A percentile compares a stretch with the other conserved stretches of the same genome.
phyloP scores from a whole-genome alignment of 1,139 yeast species.

The Debaryomycetaceae sp. region DNA sequence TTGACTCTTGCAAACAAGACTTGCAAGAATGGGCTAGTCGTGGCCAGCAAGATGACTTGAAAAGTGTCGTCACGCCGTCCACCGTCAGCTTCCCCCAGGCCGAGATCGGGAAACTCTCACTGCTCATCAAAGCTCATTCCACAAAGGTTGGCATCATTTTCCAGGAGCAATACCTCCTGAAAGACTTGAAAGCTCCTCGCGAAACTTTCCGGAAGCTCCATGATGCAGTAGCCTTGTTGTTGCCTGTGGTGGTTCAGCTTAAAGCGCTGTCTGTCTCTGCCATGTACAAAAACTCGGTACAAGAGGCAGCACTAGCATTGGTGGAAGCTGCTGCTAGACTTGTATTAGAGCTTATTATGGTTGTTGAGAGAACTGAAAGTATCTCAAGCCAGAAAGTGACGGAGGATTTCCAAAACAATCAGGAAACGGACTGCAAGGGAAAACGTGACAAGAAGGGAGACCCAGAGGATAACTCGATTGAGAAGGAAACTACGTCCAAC shows the following conservation, averaged over 20 bases:
- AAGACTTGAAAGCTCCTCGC: slow-evolving; percentile 37
- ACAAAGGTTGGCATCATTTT: slow-evolving; percentile 73
- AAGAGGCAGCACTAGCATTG: slow-evolving; percentile 17
- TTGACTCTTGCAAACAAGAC: slow-evolving; percentile 26
- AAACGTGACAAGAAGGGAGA: slow-evolving; percentile 1
- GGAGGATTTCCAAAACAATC: slow-evolving; percentile 10
- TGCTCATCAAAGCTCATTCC: slow-evolving; percentile 62
- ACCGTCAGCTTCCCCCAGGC: slow-evolving; percentile 33
- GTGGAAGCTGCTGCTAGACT: slow-evolving; percentile 8
- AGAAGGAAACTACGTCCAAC: slow-evolving; percentile 2
- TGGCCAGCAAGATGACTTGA: slow-evolving; percentile 3
- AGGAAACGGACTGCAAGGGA: slow-evolving; percentile 8
- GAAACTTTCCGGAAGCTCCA: slow-evolving; percentile 41
- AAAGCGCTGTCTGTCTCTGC: slow-evolving; percentile 24
- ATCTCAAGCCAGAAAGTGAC: slow-evolving; percentile 5
- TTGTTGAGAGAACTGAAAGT: too few relatives aligned
- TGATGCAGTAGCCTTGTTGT: slow-evolving; percentile 31
- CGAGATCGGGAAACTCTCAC: slow-evolving; percentile 49
- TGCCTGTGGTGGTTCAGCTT: slow-evolving; percentile 30
- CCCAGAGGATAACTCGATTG: slow-evolving; percentile 3
- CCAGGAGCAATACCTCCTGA: slow-evolving; percentile 42
- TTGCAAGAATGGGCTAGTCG: slow-evolving; percentile 19
- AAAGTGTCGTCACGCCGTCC: slow-evolving; percentile 17
- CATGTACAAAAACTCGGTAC: slow-evolving; percentile 19
- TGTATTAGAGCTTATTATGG: slow-evolving; percentile 1